A percentile compares a stretch with the other conserved stretches of the same genome.
Conservation (phyloP, 257 asterid species). For the Solanum raphanifolium region DNA sequence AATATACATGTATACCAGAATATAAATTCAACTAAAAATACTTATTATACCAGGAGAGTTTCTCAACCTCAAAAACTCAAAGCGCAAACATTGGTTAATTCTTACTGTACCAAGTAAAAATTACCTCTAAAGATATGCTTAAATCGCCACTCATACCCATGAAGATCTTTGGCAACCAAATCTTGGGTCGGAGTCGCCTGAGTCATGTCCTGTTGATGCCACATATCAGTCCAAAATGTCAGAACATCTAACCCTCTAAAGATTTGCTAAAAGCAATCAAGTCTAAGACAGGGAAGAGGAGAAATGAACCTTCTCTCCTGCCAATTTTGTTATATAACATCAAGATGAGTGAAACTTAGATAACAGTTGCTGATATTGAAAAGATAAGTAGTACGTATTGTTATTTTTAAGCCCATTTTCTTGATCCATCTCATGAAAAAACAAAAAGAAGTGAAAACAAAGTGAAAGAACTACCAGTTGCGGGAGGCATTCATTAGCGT, state of each 20-base stretch:
- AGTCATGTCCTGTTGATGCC: constrained; percentile 53
- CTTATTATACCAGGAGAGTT: not conserved
- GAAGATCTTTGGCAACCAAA: constrained; percentile 73
- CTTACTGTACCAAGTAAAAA: not conserved
- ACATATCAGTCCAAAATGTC: not conserved
- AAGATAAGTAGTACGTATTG: not conserved
- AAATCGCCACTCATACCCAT: constrained; percentile 86
- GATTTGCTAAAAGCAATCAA: not conserved
- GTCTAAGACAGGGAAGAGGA: not conserved
- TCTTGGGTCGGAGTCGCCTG: constrained; percentile 78
- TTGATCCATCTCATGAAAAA: not conserved
- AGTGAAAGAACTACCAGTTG: constrained; percentile 36
- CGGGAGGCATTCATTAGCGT: constrained; percentile 85
- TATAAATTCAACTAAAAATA: not conserved
- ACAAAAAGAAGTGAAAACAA: not conserved
- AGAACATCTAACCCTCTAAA: not conserved
- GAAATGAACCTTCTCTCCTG: not conserved
- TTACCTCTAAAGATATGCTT: constrained; percentile 86
- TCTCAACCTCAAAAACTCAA: not conserved
- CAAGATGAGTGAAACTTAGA: not conserved
- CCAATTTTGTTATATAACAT: not conserved
- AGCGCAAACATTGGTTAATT: not conserved
- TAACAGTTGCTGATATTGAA: not conserved
- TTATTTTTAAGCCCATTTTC: not conserved
- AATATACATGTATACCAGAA: not conserved